Percentiles rank a stretch among this genome's conserved stretches.
Conservation (phyloP, 768 basidiomycete genomes). For the Suillus lakei region DNA sequence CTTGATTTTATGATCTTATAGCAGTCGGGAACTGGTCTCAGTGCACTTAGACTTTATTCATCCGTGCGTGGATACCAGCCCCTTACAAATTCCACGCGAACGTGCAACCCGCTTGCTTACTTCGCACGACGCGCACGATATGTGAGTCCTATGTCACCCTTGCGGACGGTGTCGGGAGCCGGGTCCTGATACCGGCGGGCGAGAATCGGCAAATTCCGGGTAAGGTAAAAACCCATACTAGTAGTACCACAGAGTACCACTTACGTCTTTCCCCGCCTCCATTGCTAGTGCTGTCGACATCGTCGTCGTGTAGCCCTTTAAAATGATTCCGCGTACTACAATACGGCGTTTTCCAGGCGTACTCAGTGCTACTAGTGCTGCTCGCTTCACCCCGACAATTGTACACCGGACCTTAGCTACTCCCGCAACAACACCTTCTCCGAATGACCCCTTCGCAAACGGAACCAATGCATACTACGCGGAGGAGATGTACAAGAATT, state of each 20-base stretch:
- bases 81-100: no score
- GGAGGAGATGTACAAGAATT: constrained; percentile 95
- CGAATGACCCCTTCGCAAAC: constrained; percentile 89
- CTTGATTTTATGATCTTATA: no score
- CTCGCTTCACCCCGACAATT: constrained; percentile 21
- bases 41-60: no score
- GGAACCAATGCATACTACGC: constrained; percentile 96
- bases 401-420: constrained; percentile 49
- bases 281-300: not conserved
- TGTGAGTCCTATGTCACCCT: no score
- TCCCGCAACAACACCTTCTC: constrained; percentile 59
- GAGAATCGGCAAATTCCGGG: constrained; percentile 5
- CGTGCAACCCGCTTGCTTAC: no score
- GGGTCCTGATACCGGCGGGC: not conserved
- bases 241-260: not conserved
- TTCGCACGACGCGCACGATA: no score
- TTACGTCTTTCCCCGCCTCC: constrained; percentile 1
- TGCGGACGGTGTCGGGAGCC: not conserved
- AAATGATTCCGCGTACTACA: constrained; percentile 44
- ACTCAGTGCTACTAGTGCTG: constrained; percentile 26
- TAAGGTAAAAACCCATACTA: not conserved
- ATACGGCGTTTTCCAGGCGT: constrained; percentile 39
- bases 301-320: not conserved
- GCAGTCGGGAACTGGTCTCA: no score
- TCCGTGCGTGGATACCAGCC: no score